Conservation (phyloP, 1,284 basidiomycete species). For the Sphagnurus paluster region DNA sequence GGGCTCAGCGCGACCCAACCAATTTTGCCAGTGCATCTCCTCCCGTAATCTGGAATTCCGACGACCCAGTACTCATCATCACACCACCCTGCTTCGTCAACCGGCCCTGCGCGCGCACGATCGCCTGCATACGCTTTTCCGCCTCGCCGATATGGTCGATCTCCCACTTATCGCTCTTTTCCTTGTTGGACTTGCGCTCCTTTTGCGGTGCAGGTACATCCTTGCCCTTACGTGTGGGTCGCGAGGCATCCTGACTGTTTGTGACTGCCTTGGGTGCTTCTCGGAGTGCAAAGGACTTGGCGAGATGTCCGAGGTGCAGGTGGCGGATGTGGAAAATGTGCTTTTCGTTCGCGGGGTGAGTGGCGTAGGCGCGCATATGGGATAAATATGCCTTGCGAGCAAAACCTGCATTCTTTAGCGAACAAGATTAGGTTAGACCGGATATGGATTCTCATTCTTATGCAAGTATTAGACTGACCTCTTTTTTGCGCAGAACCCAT, state of each 20-base stretch:
- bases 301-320: slow-evolving; percentile 94
- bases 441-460: too few species aligned
- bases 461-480: slow-evolving; percentile 49
- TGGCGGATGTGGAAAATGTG: slow-evolving; percentile 94
- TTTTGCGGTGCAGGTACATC: slow-evolving; percentile 22
- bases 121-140: slow-evolving; percentile 85
- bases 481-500: slow-evolving; percentile 81
- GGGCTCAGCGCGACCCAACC: slow-evolving; percentile 27
- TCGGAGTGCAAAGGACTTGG: slow-evolving; percentile 94
- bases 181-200: slow-evolving; percentile 14
- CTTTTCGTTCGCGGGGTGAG: slow-evolving; percentile 94
- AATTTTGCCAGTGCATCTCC: slow-evolving; percentile 70
- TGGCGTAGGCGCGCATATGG: slow-evolving; percentile 95
- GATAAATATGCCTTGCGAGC: slow-evolving; percentile 91
- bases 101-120: slow-evolving; percentile 85
- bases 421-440: not conserved
- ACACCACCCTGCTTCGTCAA: slow-evolving; percentile 79
- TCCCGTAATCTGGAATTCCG: slow-evolving; percentile 84
- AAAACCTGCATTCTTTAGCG: slow-evolving; percentile 64
- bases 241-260: slow-evolving; percentile 26
- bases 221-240: slow-evolving; percentile 23
- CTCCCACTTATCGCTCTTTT: slow-evolving; percentile 40
- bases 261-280: slow-evolving; percentile 83
- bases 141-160: slow-evolving; percentile 55
- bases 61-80: slow-evolving; percentile 71